phyloP scores from a whole-genome alignment of 2,329 filamentous ascomycete genomes.

The Pseudocercospora musae region DNA sequence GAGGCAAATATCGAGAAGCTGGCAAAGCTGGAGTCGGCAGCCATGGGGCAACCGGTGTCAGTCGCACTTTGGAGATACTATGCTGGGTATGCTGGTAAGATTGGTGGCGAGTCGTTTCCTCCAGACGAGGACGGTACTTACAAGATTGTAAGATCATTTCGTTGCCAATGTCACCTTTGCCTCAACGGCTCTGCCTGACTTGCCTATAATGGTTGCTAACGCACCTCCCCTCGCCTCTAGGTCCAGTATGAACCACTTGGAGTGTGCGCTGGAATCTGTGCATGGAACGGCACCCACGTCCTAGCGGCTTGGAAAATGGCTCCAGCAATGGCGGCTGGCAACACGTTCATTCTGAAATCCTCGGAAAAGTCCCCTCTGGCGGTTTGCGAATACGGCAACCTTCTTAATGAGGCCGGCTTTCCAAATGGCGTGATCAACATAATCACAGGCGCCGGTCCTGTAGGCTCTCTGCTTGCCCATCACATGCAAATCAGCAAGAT shows the following conservation, averaged over 20 bases:
- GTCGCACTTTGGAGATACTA: slow-evolving; percentile 33
- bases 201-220: too few species aligned
- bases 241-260: slow-evolving; percentile 41
- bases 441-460: slow-evolving; percentile 34
- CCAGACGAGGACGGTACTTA: slow-evolving; percentile 29
- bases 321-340: slow-evolving; percentile 55
- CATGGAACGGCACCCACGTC: slow-evolving; percentile 32
- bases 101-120: slow-evolving; percentile 28
- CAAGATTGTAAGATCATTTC: slow-evolving; percentile 20
- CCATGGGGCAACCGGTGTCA: slow-evolving; percentile 50
- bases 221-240: too few species aligned
- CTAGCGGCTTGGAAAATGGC: slow-evolving; percentile 52
- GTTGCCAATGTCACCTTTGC: too few species aligned
- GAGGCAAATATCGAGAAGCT: slow-evolving; percentile 53
- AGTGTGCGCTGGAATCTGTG: slow-evolving; percentile 42
- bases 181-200: too few species aligned
- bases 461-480: slow-evolving; percentile 58
- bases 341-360: slow-evolving; percentile 60
- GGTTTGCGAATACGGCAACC: slow-evolving; percentile 38
- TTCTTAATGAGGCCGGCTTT: slow-evolving; percentile 48
- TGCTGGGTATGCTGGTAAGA: slow-evolving; percentile 29
- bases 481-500: slow-evolving; percentile 70
- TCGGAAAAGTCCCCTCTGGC: slow-evolving; percentile 62
- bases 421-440: slow-evolving; percentile 45
- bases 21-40: slow-evolving; percentile 54